These are phyloP conservation scores for Camillea tinctor DNA, from an alignment of 2,329 filamentous ascomycete species.

Conservation along the genomic window DNA sequence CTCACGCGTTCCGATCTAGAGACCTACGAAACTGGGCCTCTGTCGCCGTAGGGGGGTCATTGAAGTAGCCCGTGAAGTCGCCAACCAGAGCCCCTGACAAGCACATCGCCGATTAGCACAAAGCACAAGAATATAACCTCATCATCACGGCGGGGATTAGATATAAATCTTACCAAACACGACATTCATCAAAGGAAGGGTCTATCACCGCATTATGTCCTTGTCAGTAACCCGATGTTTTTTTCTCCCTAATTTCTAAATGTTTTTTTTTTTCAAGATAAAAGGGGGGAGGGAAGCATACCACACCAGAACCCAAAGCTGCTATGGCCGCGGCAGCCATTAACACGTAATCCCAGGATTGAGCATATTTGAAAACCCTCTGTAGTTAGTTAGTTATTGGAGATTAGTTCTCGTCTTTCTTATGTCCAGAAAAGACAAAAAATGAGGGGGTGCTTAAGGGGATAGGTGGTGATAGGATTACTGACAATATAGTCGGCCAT, in stretches of 20 bases:
- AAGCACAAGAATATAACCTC: slow-evolving; percentile 1
- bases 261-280: too few relatives aligned
- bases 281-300: slow-evolving; percentile 20
- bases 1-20: slow-evolving; percentile 47
- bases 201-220: slow-evolving; percentile 31
- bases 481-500: slow-evolving; percentile 45
- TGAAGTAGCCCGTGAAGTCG: slow-evolving; percentile 46
- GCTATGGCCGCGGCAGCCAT: slow-evolving; percentile 47
- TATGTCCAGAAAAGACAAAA: not conserved
- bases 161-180: slow-evolving; percentile 46
- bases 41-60: slow-evolving; percentile 32
- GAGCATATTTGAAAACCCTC: slow-evolving; percentile 55
- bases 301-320: slow-evolving; percentile 50
- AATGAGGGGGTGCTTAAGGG: not conserved
- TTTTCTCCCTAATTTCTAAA: too few relatives aligned
- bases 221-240: not conserved
- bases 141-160: not conserved
- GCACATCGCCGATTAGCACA: slow-evolving; percentile 10
- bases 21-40: slow-evolving; percentile 39
- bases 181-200: slow-evolving; percentile 59
- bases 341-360: slow-evolving; percentile 49
- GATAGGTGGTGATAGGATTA: not conserved
- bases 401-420: too few relatives aligned
- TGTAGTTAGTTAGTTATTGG: slow-evolving; percentile 30
- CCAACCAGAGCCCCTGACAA: slow-evolving; percentile 43